Base-by-base conservation (phyloP, 164 flowering plant species). In the Taxillus chinensis region DNA sequence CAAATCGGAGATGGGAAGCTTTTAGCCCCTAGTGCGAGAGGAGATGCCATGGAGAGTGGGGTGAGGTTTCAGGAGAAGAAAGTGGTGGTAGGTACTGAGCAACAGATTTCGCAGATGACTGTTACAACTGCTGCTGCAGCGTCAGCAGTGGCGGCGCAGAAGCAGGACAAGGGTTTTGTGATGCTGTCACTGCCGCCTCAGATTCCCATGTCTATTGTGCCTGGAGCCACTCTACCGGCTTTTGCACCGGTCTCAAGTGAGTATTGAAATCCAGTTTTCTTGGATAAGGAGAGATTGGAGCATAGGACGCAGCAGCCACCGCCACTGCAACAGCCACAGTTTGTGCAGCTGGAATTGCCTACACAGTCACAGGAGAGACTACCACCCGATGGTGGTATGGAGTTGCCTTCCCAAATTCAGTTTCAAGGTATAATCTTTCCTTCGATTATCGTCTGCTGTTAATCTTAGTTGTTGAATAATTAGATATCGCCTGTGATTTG, bases 251-350 rank as follows among this genome's bases (percentile, higher is more conserved):
- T 58, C 57, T 68, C 65, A 39, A 77, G 76, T 11, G 95, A 84
- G 41, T 77, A 69, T 53, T 42, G 58, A 11, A 78, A 69, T 64
- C 73, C 85, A 82, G 79, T 74, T 60, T 65, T 70, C 39, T 85
- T 85, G 1, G 92, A 92, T 62, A 92, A 89, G 57, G 90, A 89
- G 74, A 82, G 87, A 81, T 86, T 89, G 7, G 96, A 86, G 39
- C 92, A 82, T 5, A 79, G 71, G 48, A 75, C 61, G 37, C 78
- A 67, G 5, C 78, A 68, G 59, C 65, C 68, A 3, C 62, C 48
- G 40, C 63, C 75, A 8, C 75, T 62, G 60, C 62, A 66, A 16
- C 66, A 69, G 68, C 11, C 40, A 41, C 50, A 46, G 50, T 46
- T 46, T 5, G 50, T 5, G 50, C 50, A 46, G 12, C n/a, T n/a